phyloP scores from a whole-genome alignment of 2,329 filamentous ascomycete species.

The Colletotrichum eremochloae region DNA sequence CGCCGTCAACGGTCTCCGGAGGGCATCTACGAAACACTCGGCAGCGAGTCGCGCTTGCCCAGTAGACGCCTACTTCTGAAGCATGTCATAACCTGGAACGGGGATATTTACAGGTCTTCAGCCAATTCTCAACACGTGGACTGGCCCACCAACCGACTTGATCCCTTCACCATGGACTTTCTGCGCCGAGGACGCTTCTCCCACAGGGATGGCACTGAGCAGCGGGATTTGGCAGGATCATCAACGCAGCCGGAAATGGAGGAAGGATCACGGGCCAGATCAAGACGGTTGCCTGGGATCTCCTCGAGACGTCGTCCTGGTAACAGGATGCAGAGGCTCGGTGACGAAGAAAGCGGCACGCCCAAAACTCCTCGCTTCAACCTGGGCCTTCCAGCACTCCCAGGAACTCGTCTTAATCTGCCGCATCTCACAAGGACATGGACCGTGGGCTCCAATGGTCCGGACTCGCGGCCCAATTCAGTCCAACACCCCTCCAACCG shows the following conservation, averaged over 20 bases:
- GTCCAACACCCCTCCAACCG: conserved; percentile 44
- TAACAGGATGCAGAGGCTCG: conserved; percentile 29
- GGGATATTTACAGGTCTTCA: conserved; percentile 12
- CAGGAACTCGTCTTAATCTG: conserved; percentile 57
- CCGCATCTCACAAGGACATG: conserved; percentile 57
- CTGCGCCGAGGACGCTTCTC: conserved; percentile 28
- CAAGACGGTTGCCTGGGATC: conserved; percentile 27
- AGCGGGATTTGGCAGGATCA: conserved; percentile 30
- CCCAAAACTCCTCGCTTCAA: conserved; percentile 63
- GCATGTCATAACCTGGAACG: conserved; percentile 30
- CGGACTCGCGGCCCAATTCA: conserved; percentile 23
- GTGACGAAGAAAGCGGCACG: conserved; percentile 52
- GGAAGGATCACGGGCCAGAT: conserved; percentile 22
- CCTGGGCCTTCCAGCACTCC: conserved; percentile 54
- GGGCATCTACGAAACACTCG: conserved; percentile 20
- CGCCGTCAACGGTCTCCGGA: conserved; percentile 17
- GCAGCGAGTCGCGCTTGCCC: conserved; percentile 9
- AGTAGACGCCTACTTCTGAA: not conserved
- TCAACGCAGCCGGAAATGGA: conserved; percentile 39
- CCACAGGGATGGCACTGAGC: conserved; percentile 26
- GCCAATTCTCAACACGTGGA: not conserved
- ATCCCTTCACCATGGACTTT: conserved; percentile 33
- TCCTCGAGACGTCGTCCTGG: conserved; percentile 16
- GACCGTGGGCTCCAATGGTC: conserved; percentile 53
- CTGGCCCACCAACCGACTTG: not conserved